Conservation (phyloP, 805 yeast species). For the Nakazawaea wickerhamii region DNA sequence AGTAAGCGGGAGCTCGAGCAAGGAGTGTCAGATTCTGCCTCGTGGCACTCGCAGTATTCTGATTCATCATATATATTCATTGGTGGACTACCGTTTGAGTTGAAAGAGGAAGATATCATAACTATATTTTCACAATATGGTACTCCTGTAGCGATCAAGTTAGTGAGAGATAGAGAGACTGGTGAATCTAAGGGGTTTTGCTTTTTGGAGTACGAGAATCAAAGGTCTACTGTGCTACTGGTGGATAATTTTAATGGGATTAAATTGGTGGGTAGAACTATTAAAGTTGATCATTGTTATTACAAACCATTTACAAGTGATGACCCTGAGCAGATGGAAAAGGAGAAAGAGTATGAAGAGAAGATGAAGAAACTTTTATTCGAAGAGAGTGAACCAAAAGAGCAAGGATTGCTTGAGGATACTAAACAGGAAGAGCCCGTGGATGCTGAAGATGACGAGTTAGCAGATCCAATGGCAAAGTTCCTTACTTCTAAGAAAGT, state of each 20-base stretch:
- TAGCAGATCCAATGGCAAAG: conserved; percentile 33
- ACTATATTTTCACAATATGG: conserved; percentile 88
- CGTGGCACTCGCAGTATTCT: conserved; percentile 86
- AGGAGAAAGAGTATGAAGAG: conserved; percentile 42
- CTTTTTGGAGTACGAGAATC: conserved; percentile 78
- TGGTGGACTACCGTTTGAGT: conserved; percentile 60
- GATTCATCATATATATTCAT: conserved; percentile 75
- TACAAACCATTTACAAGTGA: conserved; percentile 35
- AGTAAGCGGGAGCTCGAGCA: conserved; percentile 64
- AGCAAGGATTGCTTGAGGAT: neutral
- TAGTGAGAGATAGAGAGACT: conserved; percentile 59
- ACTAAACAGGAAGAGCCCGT: conserved; percentile 22
- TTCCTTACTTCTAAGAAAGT: neutral
- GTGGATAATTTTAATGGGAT: conserved; percentile 84
- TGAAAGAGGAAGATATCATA: conserved; percentile 72
- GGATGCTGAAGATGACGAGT: conserved; percentile 23
- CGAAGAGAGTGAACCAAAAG: conserved; percentile 9
- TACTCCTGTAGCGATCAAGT: conserved; percentile 67
- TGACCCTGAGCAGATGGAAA: conserved; percentile 34
- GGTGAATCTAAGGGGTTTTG: conserved; percentile 74
- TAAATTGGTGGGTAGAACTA: conserved; percentile 34
- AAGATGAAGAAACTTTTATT: conserved; percentile 27
- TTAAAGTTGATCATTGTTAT: conserved; percentile 69
- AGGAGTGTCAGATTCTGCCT: conserved; percentile 53
- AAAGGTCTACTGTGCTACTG: conserved; percentile 74